Evolutionary conservation across 495 filamentous ascomycete species (phyloP), one percentile per base, ranked within the genome.

Genomic region (Aspergillus steynii): DNA sequence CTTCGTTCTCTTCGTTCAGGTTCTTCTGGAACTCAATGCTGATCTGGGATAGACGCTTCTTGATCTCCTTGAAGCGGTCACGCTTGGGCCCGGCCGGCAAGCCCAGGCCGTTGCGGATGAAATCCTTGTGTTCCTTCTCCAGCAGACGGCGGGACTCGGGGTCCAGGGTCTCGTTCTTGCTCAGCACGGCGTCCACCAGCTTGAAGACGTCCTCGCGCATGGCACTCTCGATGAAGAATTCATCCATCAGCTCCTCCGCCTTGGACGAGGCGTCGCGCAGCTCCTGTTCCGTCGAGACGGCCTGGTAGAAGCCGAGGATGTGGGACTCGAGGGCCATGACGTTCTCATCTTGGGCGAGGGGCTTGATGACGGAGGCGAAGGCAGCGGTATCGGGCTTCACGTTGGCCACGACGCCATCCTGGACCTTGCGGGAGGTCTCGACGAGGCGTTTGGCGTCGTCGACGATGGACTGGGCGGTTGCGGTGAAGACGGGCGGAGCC

Each of bases 401-500:
- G 34, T 86, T 82, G 56, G 80, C 80, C 27, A 89, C 92, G 32
- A 97, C 80, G 56, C 81, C 82, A 76, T 98, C 90, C 59, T 95
- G 85, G 37, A 95, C 69, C 10, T 76, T 74, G 52, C 88, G 87
- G 15, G 88, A 90, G 49, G 70, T 78, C 27, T 88, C 83, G 61
- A 93, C 91, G 51, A 96, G 73, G 42, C 79, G 77, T 72, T 94
- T 86, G 42, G 93, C 88, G 67, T 93, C 92, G 58, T 83, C 80
- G 26, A 96, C 74, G 57, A 99, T 79, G 50, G 86, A 88, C 58
- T 87, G 77, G 25, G 89, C 85, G 50, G 92, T 97, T 53, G 90
- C 91, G 0, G 86, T 93, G 77, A 97, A 97, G 48, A 86, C 79
- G 20, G 94, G 92, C 46, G 95, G 93, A 26, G 87, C 80, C 73